Percentiles rank a stretch among this genome's conserved stretches.
These are phyloP conservation scores for Phaeodactylum tricornutum DNA, from an alignment of 108 stramenopile genomes.

Conservation along the genomic window DNA sequence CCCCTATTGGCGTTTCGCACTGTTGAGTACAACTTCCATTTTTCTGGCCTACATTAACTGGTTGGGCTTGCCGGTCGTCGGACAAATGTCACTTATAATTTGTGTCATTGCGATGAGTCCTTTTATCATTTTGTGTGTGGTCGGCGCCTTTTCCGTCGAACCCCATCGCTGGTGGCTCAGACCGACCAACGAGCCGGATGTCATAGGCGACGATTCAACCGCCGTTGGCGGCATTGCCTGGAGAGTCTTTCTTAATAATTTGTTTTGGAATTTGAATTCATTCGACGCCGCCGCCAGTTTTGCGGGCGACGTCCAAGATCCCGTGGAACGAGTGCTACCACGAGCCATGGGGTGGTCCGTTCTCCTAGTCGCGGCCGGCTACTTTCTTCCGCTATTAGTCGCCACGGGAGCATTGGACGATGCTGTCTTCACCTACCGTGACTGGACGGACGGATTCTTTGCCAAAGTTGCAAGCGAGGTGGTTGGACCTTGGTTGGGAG, in stretches of 20 bases:
- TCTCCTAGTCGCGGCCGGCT: slow-evolving; percentile 46
- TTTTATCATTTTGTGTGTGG: slow-evolving; percentile 68
- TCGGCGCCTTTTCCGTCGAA: slow-evolving; percentile 62
- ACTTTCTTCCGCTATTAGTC: slow-evolving; percentile 73
- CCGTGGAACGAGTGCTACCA: slow-evolving; percentile 50
- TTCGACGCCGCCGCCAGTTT: slow-evolving; percentile 84
- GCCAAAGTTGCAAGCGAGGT: slow-evolving; percentile 61
- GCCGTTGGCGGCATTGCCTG: slow-evolving; percentile 65
- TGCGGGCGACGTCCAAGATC: slow-evolving; percentile 78
- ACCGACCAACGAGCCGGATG: slow-evolving; percentile 6
- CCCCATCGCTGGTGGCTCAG: slow-evolving; percentile 53
- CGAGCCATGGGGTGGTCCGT: slow-evolving; percentile 65
- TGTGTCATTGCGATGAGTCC: slow-evolving; percentile 85
- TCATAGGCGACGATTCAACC: slow-evolving; percentile 32
- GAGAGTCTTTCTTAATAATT: slow-evolving; percentile 86
- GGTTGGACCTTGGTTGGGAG: slow-evolving; percentile 86
- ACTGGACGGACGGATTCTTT: slow-evolving; percentile 86
- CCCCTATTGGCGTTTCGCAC: slow-evolving; percentile 1
- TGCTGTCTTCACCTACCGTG: slow-evolving; percentile 17
- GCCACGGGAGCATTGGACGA: slow-evolving; percentile 63
- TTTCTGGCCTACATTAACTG: slow-evolving; percentile 73
- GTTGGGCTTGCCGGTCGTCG: slow-evolving; percentile 80
- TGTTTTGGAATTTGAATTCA: slow-evolving; percentile 93
- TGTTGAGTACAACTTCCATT: slow-evolving; percentile 40
- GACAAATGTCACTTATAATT: slow-evolving; percentile 68